Evolutionary conservation across 2,329 filamentous ascomycete genomes (phyloP).

Genomic region (Aspergillus candidus): DNA sequence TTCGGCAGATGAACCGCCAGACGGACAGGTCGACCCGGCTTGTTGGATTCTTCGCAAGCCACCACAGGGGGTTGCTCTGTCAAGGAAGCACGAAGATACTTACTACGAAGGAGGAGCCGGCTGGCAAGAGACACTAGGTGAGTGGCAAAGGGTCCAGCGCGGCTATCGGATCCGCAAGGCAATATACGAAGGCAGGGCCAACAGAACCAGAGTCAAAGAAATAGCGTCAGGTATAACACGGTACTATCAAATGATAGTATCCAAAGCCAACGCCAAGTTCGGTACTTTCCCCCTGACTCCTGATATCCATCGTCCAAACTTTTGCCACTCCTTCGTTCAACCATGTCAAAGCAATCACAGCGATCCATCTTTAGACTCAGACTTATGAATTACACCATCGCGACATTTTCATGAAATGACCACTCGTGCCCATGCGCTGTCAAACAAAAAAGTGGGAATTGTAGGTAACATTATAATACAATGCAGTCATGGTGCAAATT

Average conservation of each 20-base stretch:
- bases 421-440: slow-evolving; percentile 17
- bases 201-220: slow-evolving; percentile 28
- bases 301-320: too few relatives aligned
- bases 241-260: slow-evolving; percentile 14
- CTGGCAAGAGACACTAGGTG: slow-evolving; percentile 35
- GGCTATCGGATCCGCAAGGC: slow-evolving; percentile 34
- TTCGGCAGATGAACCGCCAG: slow-evolving; percentile 34
- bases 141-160: slow-evolving; percentile 34
- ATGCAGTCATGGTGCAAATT: slow-evolving; percentile 17
- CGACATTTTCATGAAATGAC: slow-evolving; percentile 5
- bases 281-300: too few relatives aligned
- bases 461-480: slow-evolving; percentile 14
- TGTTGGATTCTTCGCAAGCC: slow-evolving; percentile 38
- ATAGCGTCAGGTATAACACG: slow-evolving; percentile 18
- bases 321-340: neutral
- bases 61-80: slow-evolving; percentile 33
- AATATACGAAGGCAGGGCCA: slow-evolving; percentile 31
- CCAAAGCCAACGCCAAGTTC: slow-evolving; percentile 3
- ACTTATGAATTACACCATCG: slow-evolving; percentile 2
- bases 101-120: slow-evolving; percentile 37
- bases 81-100: slow-evolving; percentile 29
- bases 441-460: slow-evolving; percentile 21
- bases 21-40: slow-evolving; percentile 35
- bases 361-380: slow-evolving; percentile 7
- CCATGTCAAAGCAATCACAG: neutral